Conservation (phyloP, 305 asterid genomes). For the Fraxinus sp. region DNA sequence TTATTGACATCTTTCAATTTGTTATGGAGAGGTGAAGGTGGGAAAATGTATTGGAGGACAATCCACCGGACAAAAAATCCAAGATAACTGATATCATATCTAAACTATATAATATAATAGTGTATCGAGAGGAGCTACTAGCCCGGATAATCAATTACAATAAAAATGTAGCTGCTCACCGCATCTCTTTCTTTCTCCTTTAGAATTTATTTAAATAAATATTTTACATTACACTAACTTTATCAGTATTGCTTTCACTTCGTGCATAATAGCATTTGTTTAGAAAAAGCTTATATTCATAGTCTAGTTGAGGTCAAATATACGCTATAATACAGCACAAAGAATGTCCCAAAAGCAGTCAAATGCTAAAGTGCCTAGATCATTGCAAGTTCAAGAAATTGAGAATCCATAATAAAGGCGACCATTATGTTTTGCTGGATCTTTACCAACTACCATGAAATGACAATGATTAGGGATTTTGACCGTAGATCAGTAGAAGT, state of each 20-base stretch:
- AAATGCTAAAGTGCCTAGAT: slow-evolving; percentile 37
- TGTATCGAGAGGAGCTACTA: not conserved
- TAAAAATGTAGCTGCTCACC: not conserved
- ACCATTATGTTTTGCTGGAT: not conserved
- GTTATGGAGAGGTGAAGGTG: no score
- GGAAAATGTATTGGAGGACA: no score
- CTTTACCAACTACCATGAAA: not conserved
- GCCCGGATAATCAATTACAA: not conserved
- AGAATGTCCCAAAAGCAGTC: slow-evolving; percentile 47
- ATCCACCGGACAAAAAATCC: no score
- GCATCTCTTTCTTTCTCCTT: not conserved
- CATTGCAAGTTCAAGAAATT: slow-evolving; percentile 26
- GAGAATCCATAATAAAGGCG: slow-evolving; percentile 30
- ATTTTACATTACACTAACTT: not conserved
- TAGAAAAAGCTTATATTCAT: not conserved
- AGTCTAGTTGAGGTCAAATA: not conserved
- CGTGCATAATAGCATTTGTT: not conserved
- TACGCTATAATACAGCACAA: slow-evolving; percentile 20
- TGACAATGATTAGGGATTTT: not conserved
- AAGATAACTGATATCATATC: not conserved
- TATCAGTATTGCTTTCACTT: not conserved
- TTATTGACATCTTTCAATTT: no score
- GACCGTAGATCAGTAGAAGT: not conserved
- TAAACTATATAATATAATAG: not conserved
- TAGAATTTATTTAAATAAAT: not conserved